Evolutionary conservation across 257 asterid genomes (phyloP).

Genomic region (Plantago major): DNA sequence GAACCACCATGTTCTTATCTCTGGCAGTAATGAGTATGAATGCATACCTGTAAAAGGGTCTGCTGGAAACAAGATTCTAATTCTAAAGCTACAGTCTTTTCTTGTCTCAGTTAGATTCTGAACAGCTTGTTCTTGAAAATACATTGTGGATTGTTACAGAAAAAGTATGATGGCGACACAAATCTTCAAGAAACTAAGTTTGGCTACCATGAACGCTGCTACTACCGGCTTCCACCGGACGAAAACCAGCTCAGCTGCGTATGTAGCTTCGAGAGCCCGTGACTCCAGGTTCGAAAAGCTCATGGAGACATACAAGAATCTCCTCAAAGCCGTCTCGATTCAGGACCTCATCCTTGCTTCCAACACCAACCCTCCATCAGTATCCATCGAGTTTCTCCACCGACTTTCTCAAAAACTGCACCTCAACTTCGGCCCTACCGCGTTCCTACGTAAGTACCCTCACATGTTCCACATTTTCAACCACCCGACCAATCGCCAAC

Average conservation of each 20-base stretch:
- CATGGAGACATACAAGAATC: slow-evolving; percentile 78
- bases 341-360: slow-evolving; percentile 77
- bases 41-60: too few species aligned
- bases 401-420: slow-evolving; percentile 81
- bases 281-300: slow-evolving; percentile 87
- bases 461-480: slow-evolving; percentile 70
- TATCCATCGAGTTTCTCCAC: slow-evolving; percentile 72
- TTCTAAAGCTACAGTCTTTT: neutral
- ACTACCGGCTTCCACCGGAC: slow-evolving; percentile 39
- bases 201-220: slow-evolving; percentile 8
- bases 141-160: neutral
- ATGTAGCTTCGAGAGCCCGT: slow-evolving; percentile 66
- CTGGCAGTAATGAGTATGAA: too few species aligned
- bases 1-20: too few species aligned
- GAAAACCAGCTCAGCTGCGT: slow-evolving; percentile 67
- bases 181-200: slow-evolving; percentile 31
- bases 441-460: slow-evolving; percentile 76
- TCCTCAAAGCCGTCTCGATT: slow-evolving; percentile 58
- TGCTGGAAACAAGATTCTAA: too few species aligned
- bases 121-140: too few species aligned
- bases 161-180: slow-evolving; percentile 40
- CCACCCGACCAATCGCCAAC: slow-evolving; percentile 52
- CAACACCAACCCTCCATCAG: slow-evolving; percentile 41
- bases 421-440: slow-evolving; percentile 76
- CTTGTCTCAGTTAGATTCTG: too few species aligned